Evolutionary conservation across 768 basidiomycete genomes (phyloP).

Genomic region (Gloeostereum incarnatum): DNA sequence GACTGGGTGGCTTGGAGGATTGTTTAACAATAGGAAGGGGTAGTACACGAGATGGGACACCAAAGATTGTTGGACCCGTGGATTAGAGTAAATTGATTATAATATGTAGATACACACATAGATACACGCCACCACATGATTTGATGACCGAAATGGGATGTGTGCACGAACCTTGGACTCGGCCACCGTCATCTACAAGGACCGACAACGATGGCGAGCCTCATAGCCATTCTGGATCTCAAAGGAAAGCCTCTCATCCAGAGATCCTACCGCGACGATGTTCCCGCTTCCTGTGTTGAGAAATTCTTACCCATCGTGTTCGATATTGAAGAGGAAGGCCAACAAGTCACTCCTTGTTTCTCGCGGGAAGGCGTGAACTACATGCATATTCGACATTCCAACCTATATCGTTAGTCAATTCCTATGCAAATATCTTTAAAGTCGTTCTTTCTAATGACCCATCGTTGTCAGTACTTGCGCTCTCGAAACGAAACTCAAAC

Average conservation of each 20-base stretch:
- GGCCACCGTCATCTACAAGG: too few species aligned
- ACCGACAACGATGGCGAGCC: conserved; percentile 38
- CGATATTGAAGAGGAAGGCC: conserved; percentile 95
- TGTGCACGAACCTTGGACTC: too few species aligned
- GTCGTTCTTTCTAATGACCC: not conserved
- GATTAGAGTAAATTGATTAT: too few species aligned
- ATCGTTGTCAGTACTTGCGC: conserved; percentile 67
- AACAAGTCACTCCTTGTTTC: conserved; percentile 95
- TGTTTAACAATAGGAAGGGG: too few species aligned
- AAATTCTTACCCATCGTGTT: conserved; percentile 88
- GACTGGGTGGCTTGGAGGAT: too few species aligned
- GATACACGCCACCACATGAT: too few species aligned
- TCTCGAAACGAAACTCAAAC: conserved; percentile 94
- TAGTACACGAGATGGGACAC: too few species aligned
- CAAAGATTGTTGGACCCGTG: too few species aligned
- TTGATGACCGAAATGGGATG: too few species aligned
- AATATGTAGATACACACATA: too few species aligned
- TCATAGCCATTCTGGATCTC: conserved; percentile 94
- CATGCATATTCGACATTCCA: conserved; percentile 97
- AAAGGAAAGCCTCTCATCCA: conserved; percentile 99
- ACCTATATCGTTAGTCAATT: conserved; percentile 78
- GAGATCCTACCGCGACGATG: conserved; percentile 93
- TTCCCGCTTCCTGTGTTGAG: conserved; percentile 82
- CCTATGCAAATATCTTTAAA: too few species aligned
- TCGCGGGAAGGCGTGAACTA: conserved; percentile 94